Evolutionary conservation across 768 basidiomycete genomes (phyloP), one percentile per base, ranked within the genome.

Genomic region (Russula vinacea): DNA sequence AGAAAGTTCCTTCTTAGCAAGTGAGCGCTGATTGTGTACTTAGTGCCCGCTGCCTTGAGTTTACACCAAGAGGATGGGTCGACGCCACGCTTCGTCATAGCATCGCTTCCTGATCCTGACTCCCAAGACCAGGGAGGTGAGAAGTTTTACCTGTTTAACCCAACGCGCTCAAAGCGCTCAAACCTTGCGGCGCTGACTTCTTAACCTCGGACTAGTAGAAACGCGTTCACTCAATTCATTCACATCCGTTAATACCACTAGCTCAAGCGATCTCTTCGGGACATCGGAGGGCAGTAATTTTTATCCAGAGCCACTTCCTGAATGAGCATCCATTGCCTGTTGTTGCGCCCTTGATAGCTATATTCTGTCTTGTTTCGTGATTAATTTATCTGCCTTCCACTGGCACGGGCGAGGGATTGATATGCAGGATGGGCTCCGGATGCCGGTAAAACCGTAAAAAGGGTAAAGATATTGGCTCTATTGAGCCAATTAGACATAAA

Each of bases 31-130:
- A 56, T 11, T 19, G 24, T 29, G 55, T 44, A 29, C 24, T n/a
- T 29, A 17, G 40, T n/a, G 5, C 35, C 29, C 1, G 14, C 2
- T 9, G 19, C 29, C 13, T 0, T 60, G 6, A 52, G 7, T 2
- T n/a, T 42, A 33, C 59, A 60, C 16, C 19, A 5, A 22, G 49
- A 42, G 4, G 59, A 60, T 19, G 51, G n/a, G 8, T 16, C 59
- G 5, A 22, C 14, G 4, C 51, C 39, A 22, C 29, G 39, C 4
- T 2, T 33, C 19, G 9, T 7, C n/a, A 8, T 7, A 3, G 11
- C 17, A 13, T 3, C 49, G 10, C 17, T 9, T 32, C 13, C 26
- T 16, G 11, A 29, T 32, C 10, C 2, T n/a, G n/a, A n/a, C 40
- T 1, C 32, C n/a, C 5, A 22, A n/a, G 49, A 17, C 19, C 0